phyloP scores from a whole-genome alignment of 805 yeast species.

The Wickerhamomyces canadensis region DNA sequence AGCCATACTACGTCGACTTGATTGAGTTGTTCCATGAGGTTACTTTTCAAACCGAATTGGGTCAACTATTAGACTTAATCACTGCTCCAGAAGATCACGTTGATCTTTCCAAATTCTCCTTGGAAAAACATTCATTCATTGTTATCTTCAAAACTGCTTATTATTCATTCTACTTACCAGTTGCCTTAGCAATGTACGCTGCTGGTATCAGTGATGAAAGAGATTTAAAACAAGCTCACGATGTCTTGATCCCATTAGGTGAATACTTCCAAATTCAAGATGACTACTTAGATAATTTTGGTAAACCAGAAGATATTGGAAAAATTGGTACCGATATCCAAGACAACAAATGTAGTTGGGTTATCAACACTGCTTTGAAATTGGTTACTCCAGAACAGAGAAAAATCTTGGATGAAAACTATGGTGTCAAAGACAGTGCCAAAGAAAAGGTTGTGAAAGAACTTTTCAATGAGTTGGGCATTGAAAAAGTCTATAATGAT shows the following conservation, averaged over 20 bases:
- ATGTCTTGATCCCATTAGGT: constrained; percentile 88
- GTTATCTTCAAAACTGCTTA: constrained; percentile 96
- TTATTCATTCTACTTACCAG: constrained; percentile 96
- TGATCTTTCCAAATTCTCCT: constrained; percentile 79
- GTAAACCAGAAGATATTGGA: constrained; percentile 95
- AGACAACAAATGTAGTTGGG: constrained; percentile 99
- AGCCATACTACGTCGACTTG: constrained; percentile 80
- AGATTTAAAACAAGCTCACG: constrained; percentile 84
- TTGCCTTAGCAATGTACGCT: constrained; percentile 92
- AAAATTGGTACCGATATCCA: constrained; percentile 98
- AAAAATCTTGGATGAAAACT: constrained; percentile 73
- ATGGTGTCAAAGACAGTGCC: constrained; percentile 76
- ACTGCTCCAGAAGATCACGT: constrained; percentile 97
- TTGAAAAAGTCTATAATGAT: constrained; percentile 63
- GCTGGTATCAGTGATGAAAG: constrained; percentile 66
- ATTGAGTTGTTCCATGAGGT: constrained; percentile 95
- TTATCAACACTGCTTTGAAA: constrained; percentile 86
- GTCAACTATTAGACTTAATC: constrained; percentile 90
- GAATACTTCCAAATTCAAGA: constrained; percentile 99
- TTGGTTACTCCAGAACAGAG: constrained; percentile 79
- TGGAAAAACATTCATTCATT: constrained; percentile 89
- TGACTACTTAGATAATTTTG: constrained; percentile 94
- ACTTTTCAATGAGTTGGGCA: constrained; percentile 66
- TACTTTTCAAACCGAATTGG: constrained; percentile 95
- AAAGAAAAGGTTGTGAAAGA: constrained; percentile 65